Conservation (phyloP, 495 filamentous ascomycete species). For the Podospora comata region DNA sequence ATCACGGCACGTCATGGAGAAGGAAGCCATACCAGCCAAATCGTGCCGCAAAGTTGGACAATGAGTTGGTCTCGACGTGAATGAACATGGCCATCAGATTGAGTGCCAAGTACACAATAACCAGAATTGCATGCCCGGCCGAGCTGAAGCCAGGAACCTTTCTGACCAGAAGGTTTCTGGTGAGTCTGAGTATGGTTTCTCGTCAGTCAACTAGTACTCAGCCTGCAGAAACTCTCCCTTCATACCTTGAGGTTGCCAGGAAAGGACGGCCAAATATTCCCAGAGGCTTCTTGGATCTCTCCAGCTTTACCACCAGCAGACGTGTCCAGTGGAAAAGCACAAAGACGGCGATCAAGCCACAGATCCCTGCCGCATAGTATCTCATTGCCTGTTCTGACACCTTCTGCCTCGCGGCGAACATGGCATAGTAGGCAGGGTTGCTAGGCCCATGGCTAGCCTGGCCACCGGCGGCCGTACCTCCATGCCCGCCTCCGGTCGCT, state of each 20-base stretch:
- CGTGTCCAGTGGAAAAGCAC: conserved; percentile 48
- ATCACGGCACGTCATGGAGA: conserved; percentile 15
- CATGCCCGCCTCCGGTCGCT: conserved; percentile 13
- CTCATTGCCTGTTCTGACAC: conserved; percentile 36
- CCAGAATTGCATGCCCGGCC: conserved; percentile 48
- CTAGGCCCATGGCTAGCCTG: conserved; percentile 19
- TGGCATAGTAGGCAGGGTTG: conserved; percentile 21
- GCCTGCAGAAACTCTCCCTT: background rate
- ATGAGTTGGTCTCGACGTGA: conserved; percentile 36
- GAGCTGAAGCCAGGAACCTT: conserved; percentile 51
- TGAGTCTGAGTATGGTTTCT: conserved; percentile 19
- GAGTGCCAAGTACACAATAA: conserved; percentile 48
- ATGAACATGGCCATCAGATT: conserved; percentile 51
- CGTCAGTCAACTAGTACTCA: conserved; percentile 11
- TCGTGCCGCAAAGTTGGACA: conserved; percentile 36
- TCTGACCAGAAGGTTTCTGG: conserved; percentile 44
- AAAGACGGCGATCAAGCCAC: conserved; percentile 50
- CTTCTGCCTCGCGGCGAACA: conserved; percentile 30
- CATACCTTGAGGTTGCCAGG: conserved; percentile 28
- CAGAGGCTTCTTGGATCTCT: conserved; percentile 19
- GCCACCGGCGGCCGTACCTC: conserved; percentile 2
- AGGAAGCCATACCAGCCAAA: conserved; percentile 49
- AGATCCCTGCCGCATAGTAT: conserved; percentile 45
- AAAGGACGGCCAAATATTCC: conserved; percentile 27
- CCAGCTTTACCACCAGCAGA: conserved; percentile 29